Base-by-base conservation (phyloP, 257 asterid species). In the Ballota nigra region DNA sequence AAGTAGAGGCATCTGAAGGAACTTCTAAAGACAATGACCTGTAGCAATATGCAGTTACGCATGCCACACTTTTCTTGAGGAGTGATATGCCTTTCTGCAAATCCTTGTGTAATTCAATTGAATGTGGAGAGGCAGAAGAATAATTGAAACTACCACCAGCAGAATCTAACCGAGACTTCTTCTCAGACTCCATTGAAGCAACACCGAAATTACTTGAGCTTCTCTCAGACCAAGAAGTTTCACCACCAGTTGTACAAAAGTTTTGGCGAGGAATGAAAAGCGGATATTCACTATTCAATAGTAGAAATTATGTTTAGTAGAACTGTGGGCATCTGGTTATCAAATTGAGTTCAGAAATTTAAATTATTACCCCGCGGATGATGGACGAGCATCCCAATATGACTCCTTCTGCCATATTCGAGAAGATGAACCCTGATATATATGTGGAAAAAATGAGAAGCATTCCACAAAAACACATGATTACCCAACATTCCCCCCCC, bases 81-180 rank as follows among this genome's bases (percentile, higher is more conserved):
- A 95, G 99, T 53, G 98, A 91, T 70, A 95, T 89, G 81, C 98
- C 99, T 89, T 95, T 95, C 87, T 92, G 98, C 88, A 95, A 82
- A 83, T 95, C 99, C 87, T 86, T 90, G 83, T 95, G 99, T 34
- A 74, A 81, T 82, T 92, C 98, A 68, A 80, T 59, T 24, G 99
- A 88, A 79, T 92, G 99, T 16, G 88, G 87, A 59, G 98, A 95
- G 69, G 96, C 96, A 68, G 96, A 86, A 64, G 96, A 70, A 76
- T 73, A 85, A 77, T 79, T 89, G 83, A 91, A 89, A 80, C 98
- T 83, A 63, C 89, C 90, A 60, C 87, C 80, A 64, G 95, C 75
- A 55, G 96, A 83, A 45, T 95, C 99, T 75, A 87, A 82, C 72
- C 81, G 86, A 78, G 89, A 92, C 82, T 80, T 92, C 80, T 91